phyloP scores from a whole-genome alignment of 768 basidiomycete genomes.

The Trichaptum fuscoviolaceum region DNA sequence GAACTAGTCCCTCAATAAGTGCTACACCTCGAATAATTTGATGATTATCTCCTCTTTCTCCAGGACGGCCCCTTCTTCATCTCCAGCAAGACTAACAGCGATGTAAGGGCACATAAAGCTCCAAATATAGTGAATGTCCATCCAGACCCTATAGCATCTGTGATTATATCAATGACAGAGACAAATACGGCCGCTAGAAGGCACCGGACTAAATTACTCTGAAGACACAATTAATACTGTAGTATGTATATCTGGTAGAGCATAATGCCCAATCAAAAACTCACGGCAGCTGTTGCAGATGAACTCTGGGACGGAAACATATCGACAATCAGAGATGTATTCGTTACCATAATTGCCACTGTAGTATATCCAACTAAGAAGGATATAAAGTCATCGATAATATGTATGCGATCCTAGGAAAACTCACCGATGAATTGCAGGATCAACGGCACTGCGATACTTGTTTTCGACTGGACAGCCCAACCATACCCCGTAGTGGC shows the following conservation, averaged over 20 bases:
- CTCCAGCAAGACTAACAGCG: constrained; percentile 47
- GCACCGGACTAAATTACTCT: constrained; percentile 74
- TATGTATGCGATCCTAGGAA: background rate
- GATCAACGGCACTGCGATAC: constrained; percentile 21
- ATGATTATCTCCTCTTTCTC: constrained; percentile 8
- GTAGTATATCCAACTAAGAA: constrained; percentile 21
- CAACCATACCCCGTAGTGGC: constrained; percentile 22
- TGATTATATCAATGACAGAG: constrained; percentile 56
- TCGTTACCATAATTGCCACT: constrained; percentile 46
- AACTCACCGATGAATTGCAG: constrained; percentile 22
- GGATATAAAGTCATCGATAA: background rate
- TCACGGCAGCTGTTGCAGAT: constrained; percentile 66
- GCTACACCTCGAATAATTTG: background rate
- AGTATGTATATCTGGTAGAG: background rate
- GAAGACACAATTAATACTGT: background rate
- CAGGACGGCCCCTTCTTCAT: constrained; percentile 51
- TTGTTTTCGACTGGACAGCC: constrained; percentile 16
- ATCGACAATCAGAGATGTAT: constrained; percentile 63
- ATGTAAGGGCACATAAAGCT: constrained; percentile 38
- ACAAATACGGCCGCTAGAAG: constrained; percentile 54
- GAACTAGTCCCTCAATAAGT: no score
- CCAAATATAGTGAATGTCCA: constrained; percentile 68
- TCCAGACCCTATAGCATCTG: constrained; percentile 54
- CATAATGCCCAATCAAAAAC: constrained; percentile 15
- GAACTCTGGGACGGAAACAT: constrained; percentile 57